These are phyloP conservation scores for Colletotrichum spinosum DNA, from an alignment of 2,329 filamentous ascomycete genomes.

Conservation along the genomic window DNA sequence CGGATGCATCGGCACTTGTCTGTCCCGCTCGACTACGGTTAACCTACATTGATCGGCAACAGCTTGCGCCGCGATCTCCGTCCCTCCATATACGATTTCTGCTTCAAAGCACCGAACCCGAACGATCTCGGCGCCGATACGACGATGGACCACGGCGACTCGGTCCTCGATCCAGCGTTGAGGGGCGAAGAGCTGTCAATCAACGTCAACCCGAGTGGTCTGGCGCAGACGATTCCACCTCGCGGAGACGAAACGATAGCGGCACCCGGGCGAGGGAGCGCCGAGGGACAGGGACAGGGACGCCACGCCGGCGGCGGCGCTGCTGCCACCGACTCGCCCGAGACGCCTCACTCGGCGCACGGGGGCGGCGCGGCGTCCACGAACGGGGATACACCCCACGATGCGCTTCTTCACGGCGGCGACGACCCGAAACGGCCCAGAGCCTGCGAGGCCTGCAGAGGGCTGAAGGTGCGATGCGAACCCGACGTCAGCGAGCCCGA, in stretches of 20 bases:
- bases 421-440: conserved; percentile 73
- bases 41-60: conserved; percentile 29
- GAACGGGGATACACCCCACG: conserved; percentile 25
- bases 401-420: conserved; percentile 21
- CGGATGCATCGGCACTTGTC: conserved; percentile 31
- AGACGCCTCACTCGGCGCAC: conserved; percentile 28
- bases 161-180: conserved; percentile 36
- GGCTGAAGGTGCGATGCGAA: conserved; percentile 87
- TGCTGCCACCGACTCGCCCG: conserved; percentile 21
- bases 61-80: conserved; percentile 30
- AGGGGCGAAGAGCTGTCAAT: conserved; percentile 17
- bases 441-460: conserved; percentile 81
- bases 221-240: not conserved
- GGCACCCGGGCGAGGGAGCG: conserved; percentile 12
- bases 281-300: conserved; percentile 20
- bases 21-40: conserved; percentile 9
- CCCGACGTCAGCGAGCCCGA: conserved; percentile 72
- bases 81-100: conserved; percentile 34
- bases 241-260: conserved; percentile 16
- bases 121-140: conserved; percentile 4
- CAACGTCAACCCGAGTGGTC: conserved; percentile 1
- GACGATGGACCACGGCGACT: conserved; percentile 30
- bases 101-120: conserved; percentile 16
- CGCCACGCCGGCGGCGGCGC: conserved; percentile 5
- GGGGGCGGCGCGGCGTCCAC: conserved; percentile 1